Evolutionary conservation across 495 filamentous ascomycete species (phyloP).

Genomic region (Penicillium flavigenum): DNA sequence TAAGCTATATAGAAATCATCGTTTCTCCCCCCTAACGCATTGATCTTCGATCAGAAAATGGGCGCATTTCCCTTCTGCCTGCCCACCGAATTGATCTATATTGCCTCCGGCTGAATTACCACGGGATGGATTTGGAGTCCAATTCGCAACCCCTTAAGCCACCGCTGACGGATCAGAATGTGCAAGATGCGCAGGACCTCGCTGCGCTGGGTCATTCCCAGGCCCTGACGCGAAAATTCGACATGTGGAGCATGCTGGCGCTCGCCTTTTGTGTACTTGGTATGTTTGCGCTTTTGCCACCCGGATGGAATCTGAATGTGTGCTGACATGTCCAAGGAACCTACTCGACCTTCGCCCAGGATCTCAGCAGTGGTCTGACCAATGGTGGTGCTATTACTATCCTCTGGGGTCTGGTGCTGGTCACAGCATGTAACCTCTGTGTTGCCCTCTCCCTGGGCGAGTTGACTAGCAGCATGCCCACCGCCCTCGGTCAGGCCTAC

Average conservation of each 20-base stretch:
- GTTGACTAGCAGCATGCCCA: conserved; percentile 50
- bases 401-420: conserved; percentile 50
- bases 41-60: conserved; percentile 27
- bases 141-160: conserved; percentile 35
- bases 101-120: conserved; percentile 16
- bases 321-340: conserved; percentile 29
- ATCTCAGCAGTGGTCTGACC: conserved; percentile 45
- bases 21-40: neutral
- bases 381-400: conserved; percentile 50
- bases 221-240: conserved; percentile 49
- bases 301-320: neutral
- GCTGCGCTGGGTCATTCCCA: conserved; percentile 54
- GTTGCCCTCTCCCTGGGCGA: conserved; percentile 50
- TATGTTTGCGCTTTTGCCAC: conserved; percentile 11
- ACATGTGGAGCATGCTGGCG: conserved; percentile 48
- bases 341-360: conserved; percentile 50
- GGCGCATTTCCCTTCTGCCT: conserved; percentile 16
- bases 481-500: conserved; percentile 49
- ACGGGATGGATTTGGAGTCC: conserved; percentile 38
- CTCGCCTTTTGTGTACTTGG: conserved; percentile 50
- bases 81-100: conserved; percentile 21
- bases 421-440: conserved; percentile 48
- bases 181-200: conserved; percentile 47
- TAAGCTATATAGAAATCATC: conserved; percentile 21
- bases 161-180: conserved; percentile 25